Base-by-base conservation (phyloP, 179 eudicot species). In the Amaranthus tricolor region DNA sequence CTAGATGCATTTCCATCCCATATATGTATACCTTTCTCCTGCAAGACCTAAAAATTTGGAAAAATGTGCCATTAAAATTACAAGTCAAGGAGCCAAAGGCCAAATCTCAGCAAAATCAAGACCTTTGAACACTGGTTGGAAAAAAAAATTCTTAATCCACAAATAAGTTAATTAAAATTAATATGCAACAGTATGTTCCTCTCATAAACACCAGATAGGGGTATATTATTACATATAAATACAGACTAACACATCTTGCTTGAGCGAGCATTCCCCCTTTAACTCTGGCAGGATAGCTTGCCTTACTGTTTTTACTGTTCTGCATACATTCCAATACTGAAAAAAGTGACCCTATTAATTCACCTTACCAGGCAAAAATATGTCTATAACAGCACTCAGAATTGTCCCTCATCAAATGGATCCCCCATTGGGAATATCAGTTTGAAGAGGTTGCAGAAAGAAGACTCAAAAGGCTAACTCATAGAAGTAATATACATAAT, bases 1-100 rank as follows among this genome's bases (percentile, higher is more conserved):
- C 97, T 88, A 44, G 99, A 93, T 45, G 96, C 98, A 85, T 93
- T 93, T 78, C 90, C 98, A 80, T 89, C 98, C 99, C 98, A 93
- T 79, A 93, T 95, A 79, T 83, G 90, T 72, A 95, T 82, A 69
- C 92, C 96, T 85, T 93, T 95, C 70, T 88, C 97, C 82, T 89
- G 97, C 76, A 95, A 77, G 14, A 87, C 86, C 99, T 93, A 75
- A 72, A 77, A 70, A 52, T 1, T 15, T 13, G 19, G 64, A 54
- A 61, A 40, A 12, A 44, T n/a, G 16, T 70, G 57, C 55, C 65
- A 70, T 44, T 13, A 16, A 21, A 15, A 62, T 60, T 21, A 47
- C 62, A 59, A 57, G 40, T 56, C 6, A 16, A 47, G 60, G 49
- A 51, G 6, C 50, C 15, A 4, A 15, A 13, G 44, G 8, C 5